Evolutionary conservation across 768 basidiomycete species (phyloP).

Genomic region (Xerocomellus amylosporus): DNA sequence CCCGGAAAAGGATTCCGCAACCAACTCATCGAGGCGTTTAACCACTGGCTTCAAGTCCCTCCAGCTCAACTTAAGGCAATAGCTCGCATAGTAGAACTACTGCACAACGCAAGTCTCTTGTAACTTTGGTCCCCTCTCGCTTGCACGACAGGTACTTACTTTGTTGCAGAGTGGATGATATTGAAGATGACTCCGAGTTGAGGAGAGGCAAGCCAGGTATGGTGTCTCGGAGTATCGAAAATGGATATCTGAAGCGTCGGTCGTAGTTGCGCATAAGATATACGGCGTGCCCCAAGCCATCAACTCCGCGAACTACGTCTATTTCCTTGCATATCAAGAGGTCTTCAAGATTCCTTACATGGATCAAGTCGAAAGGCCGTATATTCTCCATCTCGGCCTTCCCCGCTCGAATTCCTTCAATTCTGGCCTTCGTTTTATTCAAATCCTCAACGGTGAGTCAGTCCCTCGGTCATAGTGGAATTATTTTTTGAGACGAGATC

Average conservation of each 20-base stretch:
- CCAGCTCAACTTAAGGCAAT: constrained; percentile 68
- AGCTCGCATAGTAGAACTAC: constrained; percentile 77
- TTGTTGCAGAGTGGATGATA: constrained; percentile 77
- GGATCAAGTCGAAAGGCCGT: constrained; percentile 12
- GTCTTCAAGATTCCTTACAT: constrained; percentile 44
- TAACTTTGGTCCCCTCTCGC: constrained; percentile 35
- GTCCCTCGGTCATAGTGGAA: neutral
- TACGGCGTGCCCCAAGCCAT: constrained; percentile 96
- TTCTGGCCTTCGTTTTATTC: constrained; percentile 52
- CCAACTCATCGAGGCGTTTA: constrained; percentile 87
- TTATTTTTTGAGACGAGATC: neutral
- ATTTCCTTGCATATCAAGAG: constrained; percentile 90
- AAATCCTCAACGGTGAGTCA: constrained; percentile 67
- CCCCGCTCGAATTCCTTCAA: neutral
- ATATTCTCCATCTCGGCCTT: constrained; percentile 38
- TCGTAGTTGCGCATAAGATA: constrained; percentile 86
- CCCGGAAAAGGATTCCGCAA: constrained; percentile 92
- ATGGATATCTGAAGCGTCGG: neutral
- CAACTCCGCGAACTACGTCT: constrained; percentile 95
- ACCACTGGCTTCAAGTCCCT: constrained; percentile 85
- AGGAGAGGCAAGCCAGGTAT: constrained; percentile 81
- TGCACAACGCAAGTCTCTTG: constrained; percentile 93
- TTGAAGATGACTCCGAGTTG: constrained; percentile 87
- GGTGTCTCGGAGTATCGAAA: neutral
- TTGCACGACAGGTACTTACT: neutral